Evolutionary conservation across 2,329 filamentous ascomycete genomes (phyloP).

Genomic region (Penicillium sp.): DNA sequence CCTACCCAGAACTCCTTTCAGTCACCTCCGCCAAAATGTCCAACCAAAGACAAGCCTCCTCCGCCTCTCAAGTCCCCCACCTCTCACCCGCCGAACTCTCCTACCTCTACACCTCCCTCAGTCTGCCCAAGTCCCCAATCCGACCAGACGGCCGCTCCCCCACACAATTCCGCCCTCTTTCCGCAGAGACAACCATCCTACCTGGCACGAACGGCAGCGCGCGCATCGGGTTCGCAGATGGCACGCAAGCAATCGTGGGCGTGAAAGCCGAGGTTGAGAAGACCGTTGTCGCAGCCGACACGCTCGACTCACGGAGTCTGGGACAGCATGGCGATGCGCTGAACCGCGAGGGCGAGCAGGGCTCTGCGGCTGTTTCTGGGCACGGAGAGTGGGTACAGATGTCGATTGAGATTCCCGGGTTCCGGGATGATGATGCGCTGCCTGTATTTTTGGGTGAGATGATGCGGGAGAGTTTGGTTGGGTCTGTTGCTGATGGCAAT

Average conservation of each 20-base stretch:
- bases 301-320: conserved; percentile 40
- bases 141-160: conserved; percentile 81
- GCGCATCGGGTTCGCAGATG: conserved; percentile 89
- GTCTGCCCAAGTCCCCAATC: conserved; percentile 71
- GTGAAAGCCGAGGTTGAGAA: conserved; percentile 93
- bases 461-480: conserved; percentile 79
- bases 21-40: conserved; percentile 53
- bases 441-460: conserved; percentile 86
- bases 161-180: conserved; percentile 84
- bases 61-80: conserved; percentile 53
- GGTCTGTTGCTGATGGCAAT: conserved; percentile 68
- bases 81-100: conserved; percentile 95
- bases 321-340: conserved; percentile 37
- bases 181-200: conserved; percentile 85
- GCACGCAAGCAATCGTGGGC: conserved; percentile 92
- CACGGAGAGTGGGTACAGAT: conserved; percentile 81
- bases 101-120: conserved; percentile 86
- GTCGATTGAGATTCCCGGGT: conserved; percentile 85
- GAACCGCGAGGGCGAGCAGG: conserved; percentile 28
- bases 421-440: conserved; percentile 84
- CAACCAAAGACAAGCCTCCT: conserved; percentile 59
- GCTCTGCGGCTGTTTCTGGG: conserved; percentile 27
- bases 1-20: not conserved
- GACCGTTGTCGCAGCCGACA: conserved; percentile 49
- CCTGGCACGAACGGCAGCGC: conserved; percentile 90